These are phyloP conservation scores for Cryptococcus neoformans DNA, from an alignment of 1,284 basidiomycete genomes.

Conservation along the genomic window DNA sequence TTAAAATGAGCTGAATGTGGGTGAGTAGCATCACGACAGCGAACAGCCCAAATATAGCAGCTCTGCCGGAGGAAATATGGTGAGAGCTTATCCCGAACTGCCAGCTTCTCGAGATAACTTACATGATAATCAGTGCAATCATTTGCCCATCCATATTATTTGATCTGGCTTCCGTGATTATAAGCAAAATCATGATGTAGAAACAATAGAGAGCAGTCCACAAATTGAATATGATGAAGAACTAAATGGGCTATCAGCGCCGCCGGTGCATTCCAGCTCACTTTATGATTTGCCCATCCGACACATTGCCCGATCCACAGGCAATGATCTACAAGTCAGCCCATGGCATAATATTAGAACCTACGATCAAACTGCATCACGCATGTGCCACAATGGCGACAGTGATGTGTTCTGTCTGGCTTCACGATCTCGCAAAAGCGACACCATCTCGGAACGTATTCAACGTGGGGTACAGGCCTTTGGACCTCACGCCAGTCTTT, in stretches of 20 bases:
- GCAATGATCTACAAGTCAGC: slow-evolving; percentile 35
- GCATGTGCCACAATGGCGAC: slow-evolving; percentile 48
- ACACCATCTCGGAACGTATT: slow-evolving; percentile 35
- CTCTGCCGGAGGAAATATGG: slow-evolving; percentile 13
- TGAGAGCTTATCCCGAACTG: not conserved
- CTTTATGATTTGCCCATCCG: slow-evolving; percentile 48
- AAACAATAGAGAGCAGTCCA: slow-evolving; percentile 42
- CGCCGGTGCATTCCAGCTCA: slow-evolving; percentile 7
- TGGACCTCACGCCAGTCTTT: slow-evolving; percentile 22
- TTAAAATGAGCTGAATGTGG: slow-evolving; percentile 38
- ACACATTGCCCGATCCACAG: slow-evolving; percentile 49
- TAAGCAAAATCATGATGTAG: slow-evolving; percentile 33
- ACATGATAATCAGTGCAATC: slow-evolving; percentile 40
- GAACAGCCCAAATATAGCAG: slow-evolving; percentile 43
- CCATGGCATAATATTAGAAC: not conserved
- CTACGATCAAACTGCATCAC: slow-evolving; percentile 44
- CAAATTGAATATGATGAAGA: slow-evolving; percentile 45
- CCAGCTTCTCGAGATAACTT: slow-evolving; percentile 11
- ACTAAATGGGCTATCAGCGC: slow-evolving; percentile 17
- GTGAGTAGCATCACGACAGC: slow-evolving; percentile 34
- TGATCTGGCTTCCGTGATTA: slow-evolving; percentile 21
- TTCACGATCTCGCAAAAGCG: slow-evolving; percentile 44
- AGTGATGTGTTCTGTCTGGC: slow-evolving; percentile 47
- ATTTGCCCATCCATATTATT: slow-evolving; percentile 37
- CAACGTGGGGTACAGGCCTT: slow-evolving; percentile 29